Percentiles rank a stretch among this genome's conserved stretches.
These are phyloP conservation scores for Hymenoscyphus salicellus DNA, from an alignment of 2,329 filamentous ascomycete species.

Conservation along the genomic window DNA sequence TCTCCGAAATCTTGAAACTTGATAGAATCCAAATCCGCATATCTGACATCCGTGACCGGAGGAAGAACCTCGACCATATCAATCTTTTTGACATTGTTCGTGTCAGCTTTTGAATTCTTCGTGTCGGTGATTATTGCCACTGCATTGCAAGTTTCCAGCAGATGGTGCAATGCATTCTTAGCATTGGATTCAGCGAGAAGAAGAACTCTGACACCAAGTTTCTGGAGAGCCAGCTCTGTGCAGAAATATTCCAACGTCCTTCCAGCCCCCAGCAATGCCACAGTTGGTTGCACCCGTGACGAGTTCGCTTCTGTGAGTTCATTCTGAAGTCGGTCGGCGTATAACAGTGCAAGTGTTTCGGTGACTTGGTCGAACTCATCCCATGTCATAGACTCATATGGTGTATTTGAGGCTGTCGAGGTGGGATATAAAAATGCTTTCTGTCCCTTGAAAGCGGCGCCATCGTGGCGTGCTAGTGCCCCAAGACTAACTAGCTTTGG, in stretches of 20 bases:
- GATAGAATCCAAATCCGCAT: conserved; percentile 24
- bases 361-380: conserved; percentile 31
- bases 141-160: conserved; percentile 31
- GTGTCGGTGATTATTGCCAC: conserved; percentile 33
- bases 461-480: conserved; percentile 33
- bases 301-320: conserved; percentile 31
- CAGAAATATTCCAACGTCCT: conserved; percentile 34
- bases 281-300: conserved; percentile 30
- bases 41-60: conserved; percentile 3
- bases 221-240: conserved; percentile 34
- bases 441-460: conserved; percentile 24
- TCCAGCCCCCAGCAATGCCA: conserved; percentile 33
- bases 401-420: conserved; percentile 17
- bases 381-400: conserved; percentile 32
- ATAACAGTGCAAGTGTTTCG: conserved; percentile 27
- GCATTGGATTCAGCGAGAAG: conserved; percentile 35
- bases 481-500: conserved; percentile 32
- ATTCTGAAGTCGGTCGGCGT: conserved; percentile 24
- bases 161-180: conserved; percentile 28
- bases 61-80: conserved; percentile 28
- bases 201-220: conserved; percentile 33
- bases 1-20: conserved; percentile 32
- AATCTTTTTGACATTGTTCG: conserved; percentile 24
- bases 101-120: conserved; percentile 24
- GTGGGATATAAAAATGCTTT: conserved; percentile 33